These are phyloP conservation scores for Neurospora sp. DNA, from an alignment of 2,329 filamentous ascomycete species.

Conservation along the genomic window DNA sequence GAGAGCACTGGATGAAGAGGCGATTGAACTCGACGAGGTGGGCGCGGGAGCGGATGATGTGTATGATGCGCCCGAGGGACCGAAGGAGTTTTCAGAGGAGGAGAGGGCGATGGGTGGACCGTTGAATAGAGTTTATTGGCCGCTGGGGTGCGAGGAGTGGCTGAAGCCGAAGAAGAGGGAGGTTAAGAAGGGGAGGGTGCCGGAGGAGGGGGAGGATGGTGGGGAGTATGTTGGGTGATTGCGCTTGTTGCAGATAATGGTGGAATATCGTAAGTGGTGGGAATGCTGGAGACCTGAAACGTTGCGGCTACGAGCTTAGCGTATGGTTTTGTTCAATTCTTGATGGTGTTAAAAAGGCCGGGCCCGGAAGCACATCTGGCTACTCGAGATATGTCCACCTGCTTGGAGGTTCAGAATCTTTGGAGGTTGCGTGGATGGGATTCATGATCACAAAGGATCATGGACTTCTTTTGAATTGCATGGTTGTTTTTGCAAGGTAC, in stretches of 20 bases:
- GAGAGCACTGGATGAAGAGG: conserved; percentile 19
- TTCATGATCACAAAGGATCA: too few species aligned
- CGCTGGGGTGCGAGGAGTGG: conserved; percentile 82
- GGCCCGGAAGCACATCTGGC: too few species aligned
- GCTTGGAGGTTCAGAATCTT: too few species aligned
- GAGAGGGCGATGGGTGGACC: conserved; percentile 82
- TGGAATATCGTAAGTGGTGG: too few species aligned
- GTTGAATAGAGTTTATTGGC: conserved; percentile 80
- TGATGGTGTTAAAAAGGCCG: too few species aligned
- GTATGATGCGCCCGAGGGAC: conserved; percentile 26
- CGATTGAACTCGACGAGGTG: conserved; percentile 27
- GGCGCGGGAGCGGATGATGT: conserved; percentile 5
- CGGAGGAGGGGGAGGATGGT: conserved; percentile 21
- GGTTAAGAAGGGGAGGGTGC: conserved; percentile 33
- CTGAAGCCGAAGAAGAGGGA: conserved; percentile 68
- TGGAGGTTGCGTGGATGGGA: too few species aligned
- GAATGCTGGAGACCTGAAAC: too few species aligned
- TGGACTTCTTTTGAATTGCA: too few species aligned
- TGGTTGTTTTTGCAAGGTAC: too few species aligned
- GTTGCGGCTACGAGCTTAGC: too few species aligned
- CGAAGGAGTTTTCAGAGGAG: conserved; percentile 43
- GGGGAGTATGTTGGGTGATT: neutral
- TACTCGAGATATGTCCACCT: too few species aligned
- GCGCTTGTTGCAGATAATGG: neutral
- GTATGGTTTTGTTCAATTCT: too few species aligned